A percentile compares a stretch with the other conserved stretches of the same genome.
phyloP scores from a whole-genome alignment of 164 flowering plant genomes.

The Sextonia rubra region DNA sequence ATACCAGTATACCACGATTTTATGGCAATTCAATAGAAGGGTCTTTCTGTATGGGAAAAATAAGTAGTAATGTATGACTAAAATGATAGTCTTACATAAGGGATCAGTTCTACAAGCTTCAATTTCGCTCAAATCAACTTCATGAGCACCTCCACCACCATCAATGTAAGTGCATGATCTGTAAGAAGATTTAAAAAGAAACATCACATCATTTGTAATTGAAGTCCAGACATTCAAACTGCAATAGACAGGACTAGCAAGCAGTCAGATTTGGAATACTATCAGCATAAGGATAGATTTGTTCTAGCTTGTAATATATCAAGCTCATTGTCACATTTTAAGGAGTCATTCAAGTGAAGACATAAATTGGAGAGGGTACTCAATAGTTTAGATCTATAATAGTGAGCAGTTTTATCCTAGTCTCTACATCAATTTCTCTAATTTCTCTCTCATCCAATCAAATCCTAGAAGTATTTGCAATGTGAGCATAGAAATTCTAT shows the following conservation, averaged over 20 bases:
- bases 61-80: no score
- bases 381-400: no score
- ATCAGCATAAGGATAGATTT: not conserved
- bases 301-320: not conserved
- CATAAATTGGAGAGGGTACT: no score
- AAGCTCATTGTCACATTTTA: not conserved
- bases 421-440: no score
- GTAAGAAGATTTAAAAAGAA: conserved; percentile 8
- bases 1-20: not conserved
- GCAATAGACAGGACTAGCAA: not conserved
- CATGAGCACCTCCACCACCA: conserved; percentile 48
- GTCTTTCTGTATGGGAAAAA: not conserved
- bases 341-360: no score
- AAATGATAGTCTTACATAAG: conserved; percentile 44
- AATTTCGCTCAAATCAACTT: conserved; percentile 50
- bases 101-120: conserved; percentile 46
- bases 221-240: not conserved
- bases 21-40: no score
- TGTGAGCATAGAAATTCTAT: no score
- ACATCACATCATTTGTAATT: not conserved
- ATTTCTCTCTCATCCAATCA: no score
- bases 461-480: no score
- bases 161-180: conserved; percentile 75
- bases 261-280: not conserved
- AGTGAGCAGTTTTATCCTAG: no score